Percentiles rank a stretch among this genome's conserved stretches.
phyloP scores from a whole-genome alignment of 345 rosid species.

The Orychophragmus violaceus region DNA sequence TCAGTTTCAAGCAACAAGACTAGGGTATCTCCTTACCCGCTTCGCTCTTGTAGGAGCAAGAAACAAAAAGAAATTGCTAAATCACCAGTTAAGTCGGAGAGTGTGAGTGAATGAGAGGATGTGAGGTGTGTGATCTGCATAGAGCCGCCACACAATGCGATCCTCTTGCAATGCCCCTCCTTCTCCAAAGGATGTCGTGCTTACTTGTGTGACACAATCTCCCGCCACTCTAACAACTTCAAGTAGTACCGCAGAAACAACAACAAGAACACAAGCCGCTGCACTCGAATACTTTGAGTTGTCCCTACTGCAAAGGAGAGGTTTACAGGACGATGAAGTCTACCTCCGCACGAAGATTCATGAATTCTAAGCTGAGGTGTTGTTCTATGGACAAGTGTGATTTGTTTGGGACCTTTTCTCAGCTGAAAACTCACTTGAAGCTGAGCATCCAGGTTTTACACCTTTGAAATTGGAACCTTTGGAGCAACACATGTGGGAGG shows the following conservation, averaged over 20 bases:
- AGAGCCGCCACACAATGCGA: constrained; percentile 74
- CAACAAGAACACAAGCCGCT: constrained; percentile 20
- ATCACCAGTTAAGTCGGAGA: constrained; percentile 25
- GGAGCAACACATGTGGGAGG: constrained; percentile 40
- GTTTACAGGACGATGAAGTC: constrained; percentile 38
- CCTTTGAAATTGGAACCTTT: constrained; percentile 42
- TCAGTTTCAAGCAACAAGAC: constrained; percentile 24
- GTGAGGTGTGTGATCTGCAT: constrained; percentile 68
- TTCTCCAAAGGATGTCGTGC: constrained; percentile 54
- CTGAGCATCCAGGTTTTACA: constrained; percentile 41
- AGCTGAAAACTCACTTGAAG: constrained; percentile 55
- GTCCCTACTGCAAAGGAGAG: constrained; percentile 61
- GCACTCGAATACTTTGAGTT: constrained; percentile 26
- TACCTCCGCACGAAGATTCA: no score
- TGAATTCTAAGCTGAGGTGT: constrained; percentile 49
- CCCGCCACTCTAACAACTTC: constrained; percentile 62
- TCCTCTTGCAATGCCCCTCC: constrained; percentile 55
- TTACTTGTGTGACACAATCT: constrained; percentile 63
- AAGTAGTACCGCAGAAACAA: constrained; percentile 39
- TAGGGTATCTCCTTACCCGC: constrained; percentile 38
- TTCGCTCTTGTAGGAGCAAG: constrained; percentile 23
- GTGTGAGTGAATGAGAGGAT: constrained; percentile 41
- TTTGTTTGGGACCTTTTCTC: constrained; percentile 45
- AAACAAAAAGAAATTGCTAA: constrained; percentile 26
- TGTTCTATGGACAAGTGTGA: constrained; percentile 43